Conservation (phyloP, 129 eudicot species). For the Artemisia annua region DNA sequence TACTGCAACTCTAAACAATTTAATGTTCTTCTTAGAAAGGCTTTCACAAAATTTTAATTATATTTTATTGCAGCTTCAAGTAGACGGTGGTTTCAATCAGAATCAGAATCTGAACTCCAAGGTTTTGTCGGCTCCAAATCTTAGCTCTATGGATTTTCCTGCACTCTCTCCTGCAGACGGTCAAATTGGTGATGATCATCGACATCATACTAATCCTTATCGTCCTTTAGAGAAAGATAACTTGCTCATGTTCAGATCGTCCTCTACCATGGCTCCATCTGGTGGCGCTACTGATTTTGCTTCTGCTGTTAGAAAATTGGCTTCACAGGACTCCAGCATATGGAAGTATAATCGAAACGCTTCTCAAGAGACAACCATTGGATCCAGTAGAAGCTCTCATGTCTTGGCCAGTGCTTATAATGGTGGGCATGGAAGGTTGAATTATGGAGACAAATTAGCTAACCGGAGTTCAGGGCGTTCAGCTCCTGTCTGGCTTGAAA, state of each 20-base stretch:
- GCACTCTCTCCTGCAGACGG: constrained; percentile 57
- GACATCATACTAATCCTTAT: constrained; percentile 50
- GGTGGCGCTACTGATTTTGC: constrained; percentile 84
- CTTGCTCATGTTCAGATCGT: constrained; percentile 49
- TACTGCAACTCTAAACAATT: too few species aligned
- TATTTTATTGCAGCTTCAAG: constrained; percentile 60
- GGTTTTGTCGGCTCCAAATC: constrained; percentile 74
- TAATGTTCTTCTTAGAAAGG: too few species aligned
- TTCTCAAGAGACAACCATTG: constrained; percentile 54
- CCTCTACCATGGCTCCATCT: constrained; percentile 50
- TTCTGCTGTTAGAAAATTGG: constrained; percentile 82
- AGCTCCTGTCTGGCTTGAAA: constrained; percentile 86
- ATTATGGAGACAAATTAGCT: constrained; percentile 57
- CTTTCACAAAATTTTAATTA: constrained; percentile 19
- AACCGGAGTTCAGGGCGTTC: constrained; percentile 54
- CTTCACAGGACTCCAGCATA: constrained; percentile 65
- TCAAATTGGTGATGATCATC: constrained; percentile 51
- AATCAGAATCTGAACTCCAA: constrained; percentile 58
- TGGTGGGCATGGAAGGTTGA: constrained; percentile 54
- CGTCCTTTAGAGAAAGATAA: constrained; percentile 56
- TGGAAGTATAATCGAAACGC: constrained; percentile 83
- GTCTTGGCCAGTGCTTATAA: constrained; percentile 62
- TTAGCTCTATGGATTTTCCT: constrained; percentile 59
- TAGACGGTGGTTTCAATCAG: constrained; percentile 59
- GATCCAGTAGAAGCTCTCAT: constrained; percentile 80